A percentile compares a stretch with the other conserved stretches of the same genome.
Evolutionary conservation across 1,284 basidiomycete species (phyloP).

Genomic region (Peniophora sp.): DNA sequence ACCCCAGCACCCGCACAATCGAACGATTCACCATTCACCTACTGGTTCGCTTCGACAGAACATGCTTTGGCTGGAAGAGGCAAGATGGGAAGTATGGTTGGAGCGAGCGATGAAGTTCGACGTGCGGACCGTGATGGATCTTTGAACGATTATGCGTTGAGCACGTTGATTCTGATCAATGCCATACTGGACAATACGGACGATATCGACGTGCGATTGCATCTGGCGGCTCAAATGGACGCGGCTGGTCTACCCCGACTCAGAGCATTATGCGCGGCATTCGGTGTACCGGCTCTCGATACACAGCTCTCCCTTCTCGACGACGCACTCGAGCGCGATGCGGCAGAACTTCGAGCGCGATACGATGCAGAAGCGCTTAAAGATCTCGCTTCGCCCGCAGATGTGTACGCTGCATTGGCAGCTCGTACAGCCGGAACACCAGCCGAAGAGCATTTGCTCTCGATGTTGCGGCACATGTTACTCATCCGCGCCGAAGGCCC

Average conservation of each 20-base stretch:
- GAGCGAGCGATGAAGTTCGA: constrained; percentile 85
- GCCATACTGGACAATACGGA: constrained; percentile 56
- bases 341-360: constrained; percentile 68
- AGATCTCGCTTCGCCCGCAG: constrained; percentile 76
- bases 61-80: constrained; percentile 77
- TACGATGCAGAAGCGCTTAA: constrained; percentile 73
- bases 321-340: constrained; percentile 70
- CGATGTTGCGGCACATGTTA: constrained; percentile 88
- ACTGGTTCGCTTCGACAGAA: constrained; percentile 87
- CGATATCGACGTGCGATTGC: constrained; percentile 78
- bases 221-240: constrained; percentile 87
- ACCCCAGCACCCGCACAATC: too few species aligned
- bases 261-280: constrained; percentile 63
- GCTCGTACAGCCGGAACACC: constrained; percentile 69
- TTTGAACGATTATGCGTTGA: constrained; percentile 79
- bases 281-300: constrained; percentile 61
- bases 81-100: constrained; percentile 92
- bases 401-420: constrained; percentile 81
- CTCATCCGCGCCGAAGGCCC: constrained; percentile 87
- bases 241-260: constrained; percentile 76
- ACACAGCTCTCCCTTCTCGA: constrained; percentile 66
- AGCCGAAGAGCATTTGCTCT: constrained; percentile 83
- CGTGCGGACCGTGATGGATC: constrained; percentile 49
- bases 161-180: constrained; percentile 59
- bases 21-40: constrained; percentile 58